Percentiles rank a stretch among this genome's conserved stretches.
Conservation (phyloP, 2,329 filamentous ascomycete species). For the Daldinia eschscholtzii region DNA sequence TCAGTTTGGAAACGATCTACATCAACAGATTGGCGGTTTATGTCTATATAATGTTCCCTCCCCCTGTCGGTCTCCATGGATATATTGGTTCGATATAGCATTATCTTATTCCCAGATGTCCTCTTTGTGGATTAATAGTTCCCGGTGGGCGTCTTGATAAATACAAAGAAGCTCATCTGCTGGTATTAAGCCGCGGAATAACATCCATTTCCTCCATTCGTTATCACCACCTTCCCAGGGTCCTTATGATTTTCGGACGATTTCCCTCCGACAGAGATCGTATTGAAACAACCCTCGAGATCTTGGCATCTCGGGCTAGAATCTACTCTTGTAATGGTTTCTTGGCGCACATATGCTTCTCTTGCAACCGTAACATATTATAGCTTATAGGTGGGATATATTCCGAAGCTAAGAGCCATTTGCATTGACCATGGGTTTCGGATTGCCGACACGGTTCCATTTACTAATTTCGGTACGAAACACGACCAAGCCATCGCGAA, state of each 20-base stretch:
- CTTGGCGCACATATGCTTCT: conserved; percentile 17
- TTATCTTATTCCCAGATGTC: neutral
- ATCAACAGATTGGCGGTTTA: conserved; percentile 3
- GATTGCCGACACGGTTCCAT: neutral
- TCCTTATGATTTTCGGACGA: conserved; percentile 30
- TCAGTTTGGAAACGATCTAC: conserved; percentile 21
- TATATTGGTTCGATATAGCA: conserved; percentile 13
- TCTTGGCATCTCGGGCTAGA: conserved; percentile 34
- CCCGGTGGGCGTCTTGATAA: neutral
- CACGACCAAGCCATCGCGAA: neutral
- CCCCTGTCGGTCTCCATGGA: conserved; percentile 23
- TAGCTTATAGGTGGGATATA: neutral
- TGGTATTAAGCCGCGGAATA: conserved; percentile 11
- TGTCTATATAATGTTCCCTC: conserved; percentile 18
- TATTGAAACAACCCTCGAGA: conserved; percentile 24
- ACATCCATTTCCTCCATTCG: conserved; percentile 13
- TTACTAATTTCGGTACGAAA: neutral
- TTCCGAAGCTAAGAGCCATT: conserved; percentile 1
- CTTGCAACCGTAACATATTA: neutral
- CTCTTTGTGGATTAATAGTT: conserved; percentile 2
- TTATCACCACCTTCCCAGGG: conserved; percentile 3
- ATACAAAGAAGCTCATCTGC: neutral
- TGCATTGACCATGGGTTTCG: neutral
- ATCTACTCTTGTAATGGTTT: conserved; percentile 5
- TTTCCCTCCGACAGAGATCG: conserved; percentile 33